phyloP scores from a whole-genome alignment of 225 moss, liverwort and hornwort genomes.

The Pseudoscleropodium purum region DNA sequence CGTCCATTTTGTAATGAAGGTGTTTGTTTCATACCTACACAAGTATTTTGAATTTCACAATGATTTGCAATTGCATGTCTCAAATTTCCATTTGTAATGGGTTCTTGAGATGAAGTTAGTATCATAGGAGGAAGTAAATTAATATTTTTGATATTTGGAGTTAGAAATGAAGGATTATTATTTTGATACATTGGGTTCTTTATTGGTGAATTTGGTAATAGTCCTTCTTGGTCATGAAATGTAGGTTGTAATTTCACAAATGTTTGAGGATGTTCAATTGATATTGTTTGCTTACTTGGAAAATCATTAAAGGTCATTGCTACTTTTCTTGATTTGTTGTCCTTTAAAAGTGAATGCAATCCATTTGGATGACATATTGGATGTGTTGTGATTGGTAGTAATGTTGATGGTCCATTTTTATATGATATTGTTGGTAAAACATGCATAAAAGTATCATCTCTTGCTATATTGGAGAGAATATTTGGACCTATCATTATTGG shows the following conservation, averaged over 20 bases:
- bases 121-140: background rate
- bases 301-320: background rate
- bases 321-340: background rate
- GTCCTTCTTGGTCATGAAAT: background rate
- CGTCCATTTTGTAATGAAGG: background rate
- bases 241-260: background rate
- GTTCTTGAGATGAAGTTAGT: background rate
- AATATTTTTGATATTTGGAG: background rate
- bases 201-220: background rate
- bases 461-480: background rate
- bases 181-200: background rate
- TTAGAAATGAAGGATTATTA: background rate
- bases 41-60: background rate
- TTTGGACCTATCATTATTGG: conserved; percentile 19
- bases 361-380: conserved; percentile 1
- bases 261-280: background rate
- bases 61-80: background rate
- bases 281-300: background rate
- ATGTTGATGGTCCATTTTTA: conserved; percentile 8
- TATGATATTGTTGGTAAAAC: conserved; percentile 24
- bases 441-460: background rate
- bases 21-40: background rate
- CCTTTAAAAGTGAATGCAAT: background rate
- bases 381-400: conserved; percentile 11
- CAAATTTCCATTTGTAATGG: background rate